Base-by-base conservation (phyloP, 805 yeast genomes). In the Zygoascus biomembranicola region DNA sequence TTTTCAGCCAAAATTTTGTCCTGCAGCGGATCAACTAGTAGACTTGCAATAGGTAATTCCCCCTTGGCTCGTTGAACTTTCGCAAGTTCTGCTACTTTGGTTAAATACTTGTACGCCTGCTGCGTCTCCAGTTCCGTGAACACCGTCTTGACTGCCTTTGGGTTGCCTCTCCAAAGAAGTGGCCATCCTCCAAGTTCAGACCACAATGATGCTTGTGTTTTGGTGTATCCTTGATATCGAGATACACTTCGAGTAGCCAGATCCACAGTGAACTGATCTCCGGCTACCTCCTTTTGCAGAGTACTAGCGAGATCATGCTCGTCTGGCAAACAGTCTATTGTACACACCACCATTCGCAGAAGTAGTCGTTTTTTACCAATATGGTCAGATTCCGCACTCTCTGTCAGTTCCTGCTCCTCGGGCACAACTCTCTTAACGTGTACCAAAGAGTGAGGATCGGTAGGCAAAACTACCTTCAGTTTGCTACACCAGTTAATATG, bases 131-230 rank as follows among this genome's bases (percentile, higher is more conserved):
- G 71, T 1, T 61, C 61, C 8, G 61, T 52, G 20, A 81, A 73
- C 8, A 79, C 81, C 31, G 84, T 81, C 42, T 63, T 61, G 49
- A 63, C 57, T 1, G 69, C 69, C 19, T 61, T 52, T 0, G 96
- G 95, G 63, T 90, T 89, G 0, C 98, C 98, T 60, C 90, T 83
- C 98, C 98, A 94, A 42, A 88, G 76, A 52, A 88, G 70, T 0
- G 98, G 98, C 99, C 98, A 92, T 16, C 70, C 59, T 3, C 67
- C 53, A 23, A n/a, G 9, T 20, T 42, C 43, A 1, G 90, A 77
- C 97, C 97, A 90, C 43, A 73, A 71, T 0, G 68, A 55, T 20
- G 85, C 77, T 14, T 80, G 66, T n/a, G 84, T 89, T 59, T 84
- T 86, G 2, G 88, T 81, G 5, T 77, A 73, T 0, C 97, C 95